These are phyloP conservation scores for Emmonsiellopsis sp. DNA, from an alignment of 2,329 filamentous ascomycete species.

Conservation along the genomic window DNA sequence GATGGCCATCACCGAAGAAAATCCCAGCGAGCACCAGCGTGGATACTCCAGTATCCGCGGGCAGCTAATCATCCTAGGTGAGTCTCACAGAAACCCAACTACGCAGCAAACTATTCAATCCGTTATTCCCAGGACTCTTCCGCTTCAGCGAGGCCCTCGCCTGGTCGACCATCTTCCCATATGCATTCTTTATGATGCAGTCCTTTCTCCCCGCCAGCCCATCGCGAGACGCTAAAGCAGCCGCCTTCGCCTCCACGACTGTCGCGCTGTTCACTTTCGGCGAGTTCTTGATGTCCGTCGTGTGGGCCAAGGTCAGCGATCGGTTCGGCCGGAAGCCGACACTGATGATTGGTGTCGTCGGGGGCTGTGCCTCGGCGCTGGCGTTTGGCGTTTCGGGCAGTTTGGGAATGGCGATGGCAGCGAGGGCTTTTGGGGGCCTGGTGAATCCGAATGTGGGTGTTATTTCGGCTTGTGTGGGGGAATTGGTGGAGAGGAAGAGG, in stretches of 20 bases:
- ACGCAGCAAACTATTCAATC: neutral
- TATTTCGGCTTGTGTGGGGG: constrained; percentile 6
- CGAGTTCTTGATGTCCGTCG: constrained; percentile 6
- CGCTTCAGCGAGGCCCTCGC: constrained; percentile 8
- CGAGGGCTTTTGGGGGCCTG: constrained; percentile 6
- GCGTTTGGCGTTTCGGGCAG: constrained; percentile 4
- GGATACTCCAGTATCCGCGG: neutral
- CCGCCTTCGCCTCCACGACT: constrained; percentile 2
- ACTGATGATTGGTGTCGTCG: constrained; percentile 4
- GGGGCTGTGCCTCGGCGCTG: constrained; percentile 4
- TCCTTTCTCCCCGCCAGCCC: neutral
- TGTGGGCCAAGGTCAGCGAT: constrained; percentile 8
- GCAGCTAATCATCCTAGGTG: neutral
- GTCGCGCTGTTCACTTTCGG: constrained; percentile 8
- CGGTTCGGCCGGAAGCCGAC: constrained; percentile 6
- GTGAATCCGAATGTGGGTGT: constrained; percentile 8
- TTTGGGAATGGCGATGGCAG: neutral
- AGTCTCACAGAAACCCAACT: neutral
- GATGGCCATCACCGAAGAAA: too few species aligned
- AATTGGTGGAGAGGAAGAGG: constrained; percentile 4
- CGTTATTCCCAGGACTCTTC: constrained; percentile 1
- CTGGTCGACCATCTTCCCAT: constrained; percentile 9
- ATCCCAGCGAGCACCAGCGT: neutral
- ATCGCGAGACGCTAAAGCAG: neutral
- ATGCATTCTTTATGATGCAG: constrained; percentile 6